A percentile compares a stretch with the other conserved stretches of the same genome.
Conservation (phyloP, 164 flowering plant species). For the Litsea cubeba region DNA sequence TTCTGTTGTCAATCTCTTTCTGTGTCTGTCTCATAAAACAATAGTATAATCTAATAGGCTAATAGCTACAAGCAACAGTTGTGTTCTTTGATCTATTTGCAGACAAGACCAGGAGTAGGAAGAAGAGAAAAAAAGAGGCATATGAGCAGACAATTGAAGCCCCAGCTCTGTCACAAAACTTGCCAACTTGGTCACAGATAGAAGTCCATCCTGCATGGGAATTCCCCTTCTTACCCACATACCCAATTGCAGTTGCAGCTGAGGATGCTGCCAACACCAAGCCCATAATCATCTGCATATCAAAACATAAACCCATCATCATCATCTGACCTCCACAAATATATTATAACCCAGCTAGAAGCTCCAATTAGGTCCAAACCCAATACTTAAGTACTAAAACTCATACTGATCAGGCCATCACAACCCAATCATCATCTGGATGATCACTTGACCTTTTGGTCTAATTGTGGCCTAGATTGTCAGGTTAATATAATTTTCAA, state of each 20-base stretch:
- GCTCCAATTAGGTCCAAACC: background rate
- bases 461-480: background rate
- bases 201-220: conserved; percentile 42
- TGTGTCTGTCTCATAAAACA: too few relatives aligned
- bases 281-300: conserved; percentile 40
- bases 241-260: conserved; percentile 52
- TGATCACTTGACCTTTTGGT: background rate
- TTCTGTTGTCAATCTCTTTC: too few relatives aligned
- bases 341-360: background rate
- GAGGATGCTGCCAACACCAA: conserved; percentile 41
- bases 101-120: conserved; percentile 34
- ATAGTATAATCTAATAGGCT: background rate
- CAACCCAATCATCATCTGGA: background rate
- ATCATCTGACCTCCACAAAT: background rate
- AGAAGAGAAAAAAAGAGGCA: conserved; percentile 31
- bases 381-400: background rate
- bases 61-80: background rate
- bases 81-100: conserved; percentile 11
- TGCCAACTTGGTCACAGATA: conserved; percentile 34
- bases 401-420: background rate
- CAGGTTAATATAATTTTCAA: background rate
- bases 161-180: conserved; percentile 36
- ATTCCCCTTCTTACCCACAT: conserved; percentile 44
- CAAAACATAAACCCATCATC: background rate
- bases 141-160: conserved; percentile 35